These are phyloP conservation scores for Platanthera guangdongensis DNA, from an alignment of 106 monocot genomes.

Conservation along the genomic window DNA sequence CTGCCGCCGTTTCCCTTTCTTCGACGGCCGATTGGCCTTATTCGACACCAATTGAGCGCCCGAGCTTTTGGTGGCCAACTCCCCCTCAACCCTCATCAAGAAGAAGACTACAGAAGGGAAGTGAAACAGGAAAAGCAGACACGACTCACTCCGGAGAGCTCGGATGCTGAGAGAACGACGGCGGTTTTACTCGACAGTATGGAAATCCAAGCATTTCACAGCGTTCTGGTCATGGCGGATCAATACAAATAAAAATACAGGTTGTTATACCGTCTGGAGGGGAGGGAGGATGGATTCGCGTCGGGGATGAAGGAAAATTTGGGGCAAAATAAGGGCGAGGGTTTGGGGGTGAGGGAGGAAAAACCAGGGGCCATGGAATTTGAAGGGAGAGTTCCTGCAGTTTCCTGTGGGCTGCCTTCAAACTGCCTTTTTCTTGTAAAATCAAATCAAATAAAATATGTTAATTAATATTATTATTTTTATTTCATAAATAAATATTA, in stretches of 20 bases:
- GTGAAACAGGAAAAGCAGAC: not conserved
- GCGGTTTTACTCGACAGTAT: not conserved
- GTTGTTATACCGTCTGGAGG: not conserved
- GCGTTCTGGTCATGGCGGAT: not conserved
- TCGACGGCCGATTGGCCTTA: slow-evolving; percentile 8
- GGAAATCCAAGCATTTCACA: not conserved
- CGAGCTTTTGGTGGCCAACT: not conserved
- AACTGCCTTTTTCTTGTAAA: not conserved
- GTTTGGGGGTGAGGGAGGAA: not conserved
- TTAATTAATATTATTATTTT: no score
- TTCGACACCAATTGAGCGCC: not conserved
- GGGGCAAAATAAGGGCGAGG: not conserved
- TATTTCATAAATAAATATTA: no score
- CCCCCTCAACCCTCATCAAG: slow-evolving; percentile 6
- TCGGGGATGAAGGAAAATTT: slow-evolving; percentile 1
- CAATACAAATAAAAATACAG: not conserved
- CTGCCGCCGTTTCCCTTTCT: slow-evolving; percentile 30
- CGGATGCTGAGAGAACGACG: not conserved
- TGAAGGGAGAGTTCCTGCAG: not conserved
- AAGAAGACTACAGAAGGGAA: not conserved
- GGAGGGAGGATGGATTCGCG: not conserved
- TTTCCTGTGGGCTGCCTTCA: slow-evolving; percentile 8
- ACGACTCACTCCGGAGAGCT: not conserved
- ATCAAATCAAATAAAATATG: no score
- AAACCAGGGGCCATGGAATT: slow-evolving; percentile 4